phyloP scores from a whole-genome alignment of 2,329 filamentous ascomycete genomes.

The Pezicula radicicola region DNA sequence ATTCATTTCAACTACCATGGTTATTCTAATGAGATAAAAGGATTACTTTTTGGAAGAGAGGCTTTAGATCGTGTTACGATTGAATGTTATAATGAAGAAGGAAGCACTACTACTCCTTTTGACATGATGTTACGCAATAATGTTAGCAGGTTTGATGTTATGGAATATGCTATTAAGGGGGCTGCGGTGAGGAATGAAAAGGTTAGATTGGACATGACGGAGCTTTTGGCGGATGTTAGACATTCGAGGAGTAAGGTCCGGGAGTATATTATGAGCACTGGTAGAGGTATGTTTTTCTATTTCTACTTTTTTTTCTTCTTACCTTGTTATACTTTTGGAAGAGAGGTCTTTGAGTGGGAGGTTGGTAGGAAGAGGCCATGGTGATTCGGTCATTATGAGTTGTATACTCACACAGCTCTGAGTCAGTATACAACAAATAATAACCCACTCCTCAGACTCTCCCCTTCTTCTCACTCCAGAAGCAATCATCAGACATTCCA shows the following conservation, averaged over 20 bases:
- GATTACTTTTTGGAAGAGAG: conserved; percentile 56
- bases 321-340: no score
- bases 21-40: conserved; percentile 57
- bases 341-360: no score
- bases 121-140: conserved; percentile 66
- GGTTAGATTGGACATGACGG: conserved; percentile 41
- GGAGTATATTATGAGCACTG: conserved; percentile 48
- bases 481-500: conserved; percentile 5
- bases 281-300: conserved; percentile 42
- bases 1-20: conserved; percentile 69
- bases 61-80: conserved; percentile 50
- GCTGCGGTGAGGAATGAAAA: conserved; percentile 45
- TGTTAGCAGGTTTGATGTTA: conserved; percentile 58
- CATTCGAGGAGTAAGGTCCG: conserved; percentile 44
- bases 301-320: neutral
- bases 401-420: no score
- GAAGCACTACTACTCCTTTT: conserved; percentile 65
- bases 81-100: conserved; percentile 61
- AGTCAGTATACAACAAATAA: no score
- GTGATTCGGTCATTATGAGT: no score
- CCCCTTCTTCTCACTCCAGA: conserved; percentile 2
- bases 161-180: conserved; percentile 48
- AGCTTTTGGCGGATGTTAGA: conserved; percentile 44
- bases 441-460: no score
- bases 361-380: no score